Evolutionary conservation across 345 rosid genomes (phyloP), one percentile per base, ranked within the genome.

Genomic region (Eucalyptus erythrocorys): DNA sequence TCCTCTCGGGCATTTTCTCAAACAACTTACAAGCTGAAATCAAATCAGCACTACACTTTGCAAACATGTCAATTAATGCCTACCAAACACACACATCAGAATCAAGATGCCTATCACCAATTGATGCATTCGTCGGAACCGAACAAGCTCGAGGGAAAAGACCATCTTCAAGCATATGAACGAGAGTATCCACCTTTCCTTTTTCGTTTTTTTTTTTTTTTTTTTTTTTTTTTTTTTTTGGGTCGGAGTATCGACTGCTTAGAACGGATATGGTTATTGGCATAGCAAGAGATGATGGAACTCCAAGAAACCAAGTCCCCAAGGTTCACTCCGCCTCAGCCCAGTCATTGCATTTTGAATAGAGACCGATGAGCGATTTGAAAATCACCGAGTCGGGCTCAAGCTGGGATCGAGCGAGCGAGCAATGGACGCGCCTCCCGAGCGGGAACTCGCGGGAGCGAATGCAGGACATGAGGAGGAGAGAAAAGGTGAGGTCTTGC

Each of bases 21-120:
- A 96, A 97, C 93, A 97, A 94, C 88, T 92, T 94, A 88, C 87
- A 89, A 5, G 97, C 96, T 13, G 92, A 90, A 49, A 91, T 92
- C 68, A 94, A 76, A 93, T 92, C 94, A 26, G 86, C 71, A 40
- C 89, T 81, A 14, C 97, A 97, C 88, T 92, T 94, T 32, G 85
- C 94, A 90, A 94, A 92, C 96, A 94, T 93, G 51, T 96, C 96
- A 45, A 93, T 94, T 91, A 95, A 90, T 42, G 94, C 95, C 89
- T 93, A 92, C 82, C 96, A 97, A 37, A 97, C 95, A 88, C 94
- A 93, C 8, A 91, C 93, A 91, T 95, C 96, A 12, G 94, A 90
- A 40, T 55, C 61, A 55, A 55, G 61, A 55, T 55, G 61, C 13
- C 61, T 51, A 21, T 21, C 57, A 7, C 26, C 57, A 51, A 51